These are phyloP conservation scores for Remersonia thermophila DNA, from an alignment of 2,329 filamentous ascomycete genomes.

Conservation along the genomic window DNA sequence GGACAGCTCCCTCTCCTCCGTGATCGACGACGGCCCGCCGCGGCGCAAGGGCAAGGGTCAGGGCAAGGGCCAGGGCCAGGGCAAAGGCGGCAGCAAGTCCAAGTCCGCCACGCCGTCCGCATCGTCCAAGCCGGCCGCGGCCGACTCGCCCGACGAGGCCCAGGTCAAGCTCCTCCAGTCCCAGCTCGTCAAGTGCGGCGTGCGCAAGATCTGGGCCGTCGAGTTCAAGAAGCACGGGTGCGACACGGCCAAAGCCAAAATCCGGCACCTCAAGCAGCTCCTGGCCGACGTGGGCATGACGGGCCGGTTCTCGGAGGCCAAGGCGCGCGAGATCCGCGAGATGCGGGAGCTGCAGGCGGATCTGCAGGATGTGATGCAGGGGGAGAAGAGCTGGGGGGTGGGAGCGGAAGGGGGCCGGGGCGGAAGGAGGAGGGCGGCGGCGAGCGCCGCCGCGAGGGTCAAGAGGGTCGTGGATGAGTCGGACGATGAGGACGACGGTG, in stretches of 20 bases:
- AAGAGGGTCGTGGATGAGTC: conserved; percentile 21
- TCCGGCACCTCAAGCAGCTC: conserved; percentile 67
- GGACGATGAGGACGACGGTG: conserved; percentile 26
- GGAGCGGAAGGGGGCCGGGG: conserved; percentile 25
- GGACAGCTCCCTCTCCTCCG: conserved; percentile 13
- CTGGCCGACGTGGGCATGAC: conserved; percentile 76
- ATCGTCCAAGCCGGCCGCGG: conserved; percentile 8
- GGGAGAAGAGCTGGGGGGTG: conserved; percentile 65
- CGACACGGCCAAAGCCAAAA: conserved; percentile 59
- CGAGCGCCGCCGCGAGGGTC: conserved; percentile 24
- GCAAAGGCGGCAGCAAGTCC: conserved; percentile 21
- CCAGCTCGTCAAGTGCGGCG: conserved; percentile 78
- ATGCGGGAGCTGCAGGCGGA: conserved; percentile 72
- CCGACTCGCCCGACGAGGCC: conserved; percentile 48
- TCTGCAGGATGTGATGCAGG: conserved; percentile 72
- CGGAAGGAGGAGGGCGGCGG: conserved; percentile 29
- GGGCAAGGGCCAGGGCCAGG: conserved; percentile 31
- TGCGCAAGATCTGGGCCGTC: conserved; percentile 81
- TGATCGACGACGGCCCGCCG: conserved; percentile 15
- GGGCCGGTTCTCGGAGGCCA: conserved; percentile 74
- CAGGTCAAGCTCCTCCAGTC: conserved; percentile 83
- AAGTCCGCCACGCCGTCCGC: conserved; percentile 24
- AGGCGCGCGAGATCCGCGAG: conserved; percentile 79
- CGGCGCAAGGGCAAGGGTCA: conserved; percentile 11
- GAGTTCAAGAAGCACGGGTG: conserved; percentile 65